These are phyloP conservation scores for Circinella minor DNA, from an alignment of 371 early-diverging fungal species.

Conservation along the genomic window DNA sequence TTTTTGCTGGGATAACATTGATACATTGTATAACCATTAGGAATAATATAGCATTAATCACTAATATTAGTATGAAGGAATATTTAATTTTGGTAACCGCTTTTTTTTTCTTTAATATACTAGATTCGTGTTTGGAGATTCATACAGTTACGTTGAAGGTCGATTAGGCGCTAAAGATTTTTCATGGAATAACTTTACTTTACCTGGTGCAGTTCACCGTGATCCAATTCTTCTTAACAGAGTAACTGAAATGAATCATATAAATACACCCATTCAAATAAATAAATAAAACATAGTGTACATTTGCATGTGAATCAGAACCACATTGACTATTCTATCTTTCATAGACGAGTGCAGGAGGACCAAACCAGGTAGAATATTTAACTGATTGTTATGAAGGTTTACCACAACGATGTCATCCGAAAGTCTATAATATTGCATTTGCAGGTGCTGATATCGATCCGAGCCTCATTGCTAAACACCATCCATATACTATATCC, in stretches of 20 bases:
- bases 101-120: too few relatives aligned
- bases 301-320: neutral
- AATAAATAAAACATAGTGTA: too few relatives aligned
- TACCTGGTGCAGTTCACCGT: conserved; percentile 1
- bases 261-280: neutral
- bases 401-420: conserved; percentile 14
- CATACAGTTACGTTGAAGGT: conserved; percentile 19
- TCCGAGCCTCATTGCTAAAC: conserved; percentile 8
- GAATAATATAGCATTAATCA: neutral
- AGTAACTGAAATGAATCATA: neutral
- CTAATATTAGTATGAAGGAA: too few relatives aligned
- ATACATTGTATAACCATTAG: conserved; percentile 2
- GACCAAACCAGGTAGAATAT: conserved; percentile 19
- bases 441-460: conserved; percentile 21
- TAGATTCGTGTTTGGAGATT: conserved; percentile 22
- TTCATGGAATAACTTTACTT: conserved; percentile 20
- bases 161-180: conserved; percentile 8
- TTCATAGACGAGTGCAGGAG: conserved; percentile 17
- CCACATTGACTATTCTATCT: neutral
- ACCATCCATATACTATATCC: conserved; percentile 11
- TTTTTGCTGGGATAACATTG: conserved; percentile 14
- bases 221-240: conserved; percentile 17
- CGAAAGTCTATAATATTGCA: conserved; percentile 18
- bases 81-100: too few relatives aligned
- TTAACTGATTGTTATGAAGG: conserved; percentile 19